Evolutionary conservation across 441 rosid genomes (phyloP).

Genomic region (Arabidopsis lyrata): DNA sequence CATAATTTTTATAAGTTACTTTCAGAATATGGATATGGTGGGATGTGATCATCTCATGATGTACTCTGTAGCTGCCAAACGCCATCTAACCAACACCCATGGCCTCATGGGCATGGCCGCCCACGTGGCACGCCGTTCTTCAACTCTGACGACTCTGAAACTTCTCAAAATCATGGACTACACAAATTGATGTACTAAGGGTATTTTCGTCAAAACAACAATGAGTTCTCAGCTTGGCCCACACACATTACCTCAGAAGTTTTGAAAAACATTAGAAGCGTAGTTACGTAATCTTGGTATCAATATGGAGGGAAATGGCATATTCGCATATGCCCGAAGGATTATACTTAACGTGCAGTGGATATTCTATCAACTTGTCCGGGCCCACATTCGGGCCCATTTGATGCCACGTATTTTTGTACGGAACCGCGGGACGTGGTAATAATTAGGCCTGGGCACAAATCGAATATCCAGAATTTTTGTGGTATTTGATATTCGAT

Average conservation of each 20-base stretch:
- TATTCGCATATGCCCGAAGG: constrained; percentile 70
- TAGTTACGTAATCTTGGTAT: neutral
- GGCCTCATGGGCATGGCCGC: constrained; percentile 2
- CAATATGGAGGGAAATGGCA: constrained; percentile 40
- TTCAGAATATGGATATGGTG: too few species aligned
- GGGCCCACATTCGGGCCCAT: constrained; percentile 25
- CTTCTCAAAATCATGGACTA: neutral
- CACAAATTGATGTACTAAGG: constrained; percentile 34
- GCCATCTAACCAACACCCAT: too few species aligned
- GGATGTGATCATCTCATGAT: too few species aligned
- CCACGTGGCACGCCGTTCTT: constrained; percentile 13
- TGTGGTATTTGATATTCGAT: too few species aligned
- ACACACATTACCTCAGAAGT: neutral
- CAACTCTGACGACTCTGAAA: constrained; percentile 11
- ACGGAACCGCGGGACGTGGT: constrained; percentile 45
- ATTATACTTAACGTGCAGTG: constrained; percentile 52
- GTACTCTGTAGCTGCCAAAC: too few species aligned
- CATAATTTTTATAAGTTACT: too few species aligned
- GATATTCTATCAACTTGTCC: constrained; percentile 45
- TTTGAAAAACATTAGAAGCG: neutral
- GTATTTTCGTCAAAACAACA: constrained; percentile 30
- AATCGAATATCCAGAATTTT: too few species aligned
- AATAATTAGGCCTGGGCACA: constrained; percentile 2
- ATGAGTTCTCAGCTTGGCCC: neutral
- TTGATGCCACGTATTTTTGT: constrained; percentile 30